These are phyloP conservation scores for Phialophora verrucosa DNA, from an alignment of 2,329 filamentous ascomycete species.

Conservation along the genomic window DNA sequence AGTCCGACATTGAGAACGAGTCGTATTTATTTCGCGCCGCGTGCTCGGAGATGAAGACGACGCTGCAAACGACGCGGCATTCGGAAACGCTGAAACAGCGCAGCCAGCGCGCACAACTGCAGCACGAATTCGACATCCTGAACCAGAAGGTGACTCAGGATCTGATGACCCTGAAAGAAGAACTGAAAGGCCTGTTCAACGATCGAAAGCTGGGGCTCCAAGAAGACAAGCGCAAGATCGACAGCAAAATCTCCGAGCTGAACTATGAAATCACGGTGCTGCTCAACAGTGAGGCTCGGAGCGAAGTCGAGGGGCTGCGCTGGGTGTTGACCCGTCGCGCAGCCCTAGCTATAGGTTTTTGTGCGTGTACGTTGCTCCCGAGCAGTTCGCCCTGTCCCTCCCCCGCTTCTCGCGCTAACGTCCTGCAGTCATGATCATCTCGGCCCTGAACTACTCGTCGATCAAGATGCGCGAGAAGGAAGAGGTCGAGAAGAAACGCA, in stretches of 20 bases:
- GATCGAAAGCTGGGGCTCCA: conserved; percentile 91
- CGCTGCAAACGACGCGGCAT: conserved; percentile 78
- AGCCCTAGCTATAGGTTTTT: conserved; percentile 62
- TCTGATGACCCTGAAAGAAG: conserved; percentile 78
- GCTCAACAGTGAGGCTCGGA: conserved; percentile 87
- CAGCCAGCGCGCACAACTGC: conserved; percentile 80
- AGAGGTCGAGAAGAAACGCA: conserved; percentile 46
- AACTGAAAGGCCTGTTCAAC: conserved; percentile 94
- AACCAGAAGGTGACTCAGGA: conserved; percentile 86
- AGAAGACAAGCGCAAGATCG: conserved; percentile 83
- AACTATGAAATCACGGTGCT: conserved; percentile 95
- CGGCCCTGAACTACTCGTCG: conserved; percentile 53
- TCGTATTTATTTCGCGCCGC: conserved; percentile 92
- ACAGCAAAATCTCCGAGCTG: conserved; percentile 89
- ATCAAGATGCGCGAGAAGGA: conserved; percentile 46
- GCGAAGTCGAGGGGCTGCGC: conserved; percentile 85
- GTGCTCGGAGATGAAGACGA: conserved; percentile 87
- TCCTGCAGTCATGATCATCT: conserved; percentile 53
- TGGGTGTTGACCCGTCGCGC: conserved; percentile 79
- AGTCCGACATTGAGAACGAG: conserved; percentile 93
- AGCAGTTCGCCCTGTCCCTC: neutral
- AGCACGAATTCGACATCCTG: conserved; percentile 94
- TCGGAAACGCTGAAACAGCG: conserved; percentile 80
- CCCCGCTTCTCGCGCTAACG: neutral
- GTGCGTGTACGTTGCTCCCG: conserved; percentile 49